Percentiles rank a stretch among this genome's conserved stretches.
Evolutionary conservation across 345 rosid genomes (phyloP).

Genomic region (Microthlaspi erraticum): DNA sequence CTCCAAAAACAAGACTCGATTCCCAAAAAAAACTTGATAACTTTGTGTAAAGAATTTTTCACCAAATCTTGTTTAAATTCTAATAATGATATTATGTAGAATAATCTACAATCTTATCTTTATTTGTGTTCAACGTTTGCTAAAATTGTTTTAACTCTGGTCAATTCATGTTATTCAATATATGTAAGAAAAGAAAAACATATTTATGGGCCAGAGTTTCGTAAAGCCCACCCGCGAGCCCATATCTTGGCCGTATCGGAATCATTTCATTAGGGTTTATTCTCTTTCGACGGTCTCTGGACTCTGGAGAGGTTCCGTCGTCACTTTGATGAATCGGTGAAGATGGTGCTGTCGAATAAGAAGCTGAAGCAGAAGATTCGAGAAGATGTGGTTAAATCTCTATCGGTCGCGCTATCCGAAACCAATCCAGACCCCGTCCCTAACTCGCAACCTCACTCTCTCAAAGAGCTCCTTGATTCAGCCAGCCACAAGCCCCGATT

Average conservation of each 20-base stretch:
- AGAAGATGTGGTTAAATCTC: conserved; percentile 50
- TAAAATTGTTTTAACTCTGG: too few species aligned
- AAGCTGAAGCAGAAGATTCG: conserved; percentile 88
- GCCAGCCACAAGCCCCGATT: conserved; percentile 63
- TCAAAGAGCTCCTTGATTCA: conserved; percentile 62
- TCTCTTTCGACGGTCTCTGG: conserved; percentile 8
- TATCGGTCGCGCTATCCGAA: conserved; percentile 40
- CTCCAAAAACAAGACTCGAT: too few species aligned
- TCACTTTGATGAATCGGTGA: conserved; percentile 23
- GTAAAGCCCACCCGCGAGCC: conserved; percentile 15
- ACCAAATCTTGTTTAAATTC: too few species aligned
- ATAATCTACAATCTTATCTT: too few species aligned
- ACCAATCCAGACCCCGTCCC: conserved; percentile 30
- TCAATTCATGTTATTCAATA: too few species aligned
- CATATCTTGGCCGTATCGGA: not conserved
- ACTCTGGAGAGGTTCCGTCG: conserved; percentile 2
- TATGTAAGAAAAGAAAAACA: too few species aligned
- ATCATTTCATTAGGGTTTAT: conserved; percentile 32
- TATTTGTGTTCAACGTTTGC: too few species aligned
- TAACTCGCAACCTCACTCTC: conserved; percentile 50
- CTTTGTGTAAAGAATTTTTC: too few species aligned
- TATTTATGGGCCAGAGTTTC: too few species aligned
- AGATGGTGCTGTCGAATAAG: conserved; percentile 89
- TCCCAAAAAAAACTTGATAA: too few species aligned
- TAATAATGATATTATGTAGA: too few species aligned